Percentiles rank a stretch among this genome's conserved stretches.
Evolutionary conservation across 306 rosid genomes (phyloP).

Genomic region (Canavalia gladiata): DNA sequence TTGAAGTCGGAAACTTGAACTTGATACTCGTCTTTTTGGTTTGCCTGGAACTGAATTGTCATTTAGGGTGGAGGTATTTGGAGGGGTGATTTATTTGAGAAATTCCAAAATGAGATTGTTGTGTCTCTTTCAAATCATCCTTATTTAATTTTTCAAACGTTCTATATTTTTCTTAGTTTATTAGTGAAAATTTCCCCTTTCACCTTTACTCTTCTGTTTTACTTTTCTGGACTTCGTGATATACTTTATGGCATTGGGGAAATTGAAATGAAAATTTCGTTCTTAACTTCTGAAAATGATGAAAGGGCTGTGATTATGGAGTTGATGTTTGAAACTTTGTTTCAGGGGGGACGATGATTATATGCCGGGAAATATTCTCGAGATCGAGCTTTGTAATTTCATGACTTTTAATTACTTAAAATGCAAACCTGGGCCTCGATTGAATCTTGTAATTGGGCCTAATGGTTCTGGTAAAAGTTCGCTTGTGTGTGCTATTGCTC

Average conservation of each 20-base stretch:
- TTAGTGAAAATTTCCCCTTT: background rate
- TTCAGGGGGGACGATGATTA: slow-evolving; percentile 96
- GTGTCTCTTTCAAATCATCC: background rate
- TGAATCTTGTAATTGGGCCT: slow-evolving; percentile 96
- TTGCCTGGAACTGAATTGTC: background rate
- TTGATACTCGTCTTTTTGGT: background rate
- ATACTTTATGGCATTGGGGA: background rate
- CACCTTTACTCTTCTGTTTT: background rate
- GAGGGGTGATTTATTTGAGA: background rate
- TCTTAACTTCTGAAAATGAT: background rate
- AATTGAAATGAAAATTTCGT: background rate
- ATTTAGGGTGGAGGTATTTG: slow-evolving; percentile 3
- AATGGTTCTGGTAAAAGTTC: slow-evolving; percentile 98
- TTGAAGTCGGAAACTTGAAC: slow-evolving; percentile 20
- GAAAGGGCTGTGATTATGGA: slow-evolving; percentile 20
- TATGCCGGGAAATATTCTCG: slow-evolving; percentile 91
- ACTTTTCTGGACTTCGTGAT: background rate
- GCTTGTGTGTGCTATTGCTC: slow-evolving; percentile 95
- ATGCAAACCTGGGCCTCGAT: slow-evolving; percentile 87
- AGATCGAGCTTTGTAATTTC: slow-evolving; percentile 88
- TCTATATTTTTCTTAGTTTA: background rate
- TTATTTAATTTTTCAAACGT: background rate
- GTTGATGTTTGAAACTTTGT: slow-evolving; percentile 42
- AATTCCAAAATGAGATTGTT: background rate
- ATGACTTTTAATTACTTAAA: slow-evolving; percentile 86